Evolutionary conservation across 208 protist species (phyloP), one percentile per base, ranked within the genome.

Genomic region (Giardia duodenalis): DNA sequence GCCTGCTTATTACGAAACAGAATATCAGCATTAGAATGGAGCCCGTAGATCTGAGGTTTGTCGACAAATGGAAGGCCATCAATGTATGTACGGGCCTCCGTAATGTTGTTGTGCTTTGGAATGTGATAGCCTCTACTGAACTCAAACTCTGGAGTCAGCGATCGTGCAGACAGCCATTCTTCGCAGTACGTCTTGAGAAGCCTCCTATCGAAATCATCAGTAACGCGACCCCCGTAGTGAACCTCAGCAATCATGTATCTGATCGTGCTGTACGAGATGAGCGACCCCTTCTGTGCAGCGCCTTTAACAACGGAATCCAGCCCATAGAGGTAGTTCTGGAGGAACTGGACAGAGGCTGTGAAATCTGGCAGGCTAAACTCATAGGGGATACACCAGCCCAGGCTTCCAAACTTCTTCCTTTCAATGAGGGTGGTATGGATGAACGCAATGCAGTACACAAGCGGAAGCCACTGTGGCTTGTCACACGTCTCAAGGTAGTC

Each of bases 201-300:
- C 0, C 92, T 2, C n/a, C 96, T 95, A 94, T 99, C 98, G 94
- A 96, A 98, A 95, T 99, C 98, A 94, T 99, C 98, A 44, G 98
- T 99, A 94, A 99, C 98, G 93, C 97, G 96, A 43, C 98, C 98
- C 92, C 98, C 98, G 95, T 99, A 99, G 95, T 99, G 97, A 93
- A 99, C 98, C 94, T 99, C 98, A 67, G 96, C 96, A 42, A 99
- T 96, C 97, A 98, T 98, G 96, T 99, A 99, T 19, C 95, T 93
- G 19, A 97, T 93, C 1, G 96, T 97, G 44, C 46, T 93, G 95
- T 96, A 97, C 10, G 93, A 91, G 43, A 97, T 94, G 47, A 93
- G 92, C 93, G 0, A 87, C 1, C 2, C 22, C 1, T 76, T 87
- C 43, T 2, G 30, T 2, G 96, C 97, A 39, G 19, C 57, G 30